A percentile compares a stretch with the other conserved stretches of the same genome.
Evolutionary conservation across 805 yeast species (phyloP).

Genomic region (Candida yuanshanica): DNA sequence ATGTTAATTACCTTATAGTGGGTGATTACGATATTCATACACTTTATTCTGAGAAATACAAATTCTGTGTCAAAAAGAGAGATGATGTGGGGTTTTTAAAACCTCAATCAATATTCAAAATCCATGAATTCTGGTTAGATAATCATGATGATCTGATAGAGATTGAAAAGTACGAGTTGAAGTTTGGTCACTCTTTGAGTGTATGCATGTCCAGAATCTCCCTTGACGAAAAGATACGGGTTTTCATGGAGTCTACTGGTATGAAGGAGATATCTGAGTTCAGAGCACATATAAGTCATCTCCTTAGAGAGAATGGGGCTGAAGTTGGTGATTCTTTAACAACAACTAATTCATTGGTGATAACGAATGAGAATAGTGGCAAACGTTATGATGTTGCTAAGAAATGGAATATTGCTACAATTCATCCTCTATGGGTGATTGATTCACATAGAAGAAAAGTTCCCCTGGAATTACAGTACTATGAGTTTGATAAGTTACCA

Average conservation of each 20-base stretch:
- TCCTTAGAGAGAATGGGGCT: constrained; percentile 44
- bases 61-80: constrained; percentile 43
- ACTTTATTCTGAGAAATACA: constrained; percentile 43
- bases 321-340: constrained; percentile 45
- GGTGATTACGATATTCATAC: constrained; percentile 47
- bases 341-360: constrained; percentile 35
- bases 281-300: constrained; percentile 27
- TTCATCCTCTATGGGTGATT: constrained; percentile 37
- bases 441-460: constrained; percentile 35
- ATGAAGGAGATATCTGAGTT: constrained; percentile 1
- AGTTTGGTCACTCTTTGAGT: constrained; percentile 37
- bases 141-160: constrained; percentile 29
- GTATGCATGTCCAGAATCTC: constrained; percentile 34
- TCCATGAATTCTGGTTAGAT: constrained; percentile 47
- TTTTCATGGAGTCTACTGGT: constrained; percentile 16
- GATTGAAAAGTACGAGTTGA: constrained; percentile 27
- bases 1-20: constrained; percentile 53
- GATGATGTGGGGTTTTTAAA: constrained; percentile 52
- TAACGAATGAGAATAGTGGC: constrained; percentile 48
- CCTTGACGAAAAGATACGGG: constrained; percentile 13
- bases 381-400: constrained; percentile 43
- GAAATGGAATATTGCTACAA: constrained; percentile 34
- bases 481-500: constrained; percentile 20
- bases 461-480: constrained; percentile 27
- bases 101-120: constrained; percentile 37